A percentile compares a stretch with the other conserved stretches of the same genome.
Evolutionary conservation across 371 early-diverging fungal species (phyloP).

Genomic region (Haplosporangium sp.): DNA sequence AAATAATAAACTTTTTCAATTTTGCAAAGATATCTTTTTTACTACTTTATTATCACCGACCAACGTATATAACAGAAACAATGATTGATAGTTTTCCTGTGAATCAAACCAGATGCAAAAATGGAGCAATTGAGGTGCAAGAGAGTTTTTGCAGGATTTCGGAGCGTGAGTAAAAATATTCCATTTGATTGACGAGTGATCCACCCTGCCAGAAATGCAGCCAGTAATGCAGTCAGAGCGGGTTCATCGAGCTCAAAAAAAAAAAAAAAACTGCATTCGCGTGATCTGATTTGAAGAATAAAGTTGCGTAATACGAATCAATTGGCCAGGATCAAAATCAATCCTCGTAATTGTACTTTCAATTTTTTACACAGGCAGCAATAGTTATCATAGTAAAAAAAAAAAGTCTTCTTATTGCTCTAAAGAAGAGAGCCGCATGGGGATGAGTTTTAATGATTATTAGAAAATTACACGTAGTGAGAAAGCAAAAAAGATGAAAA

Average conservation of each 20-base stretch:
- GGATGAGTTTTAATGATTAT: neutral
- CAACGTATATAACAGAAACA: no score
- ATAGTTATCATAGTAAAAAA: neutral
- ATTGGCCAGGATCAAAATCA: no score
- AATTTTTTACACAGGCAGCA: neutral
- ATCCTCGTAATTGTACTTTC: no score
- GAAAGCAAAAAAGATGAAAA: neutral
- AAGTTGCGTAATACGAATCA: no score
- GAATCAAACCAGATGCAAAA: no score
- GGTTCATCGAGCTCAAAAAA: neutral
- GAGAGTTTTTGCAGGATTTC: neutral
- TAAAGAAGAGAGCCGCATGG: neutral
- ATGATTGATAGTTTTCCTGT: no score
- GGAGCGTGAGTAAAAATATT: conserved; percentile 8
- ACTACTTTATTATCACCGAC: no score
- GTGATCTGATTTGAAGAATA: neutral
- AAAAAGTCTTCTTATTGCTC: neutral
- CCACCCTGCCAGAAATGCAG: no score
- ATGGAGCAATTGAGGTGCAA: neutral
- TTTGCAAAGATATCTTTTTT: no score
- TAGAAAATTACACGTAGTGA: conserved; percentile 2
- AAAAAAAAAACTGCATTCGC: neutral
- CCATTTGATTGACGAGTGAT: neutral
- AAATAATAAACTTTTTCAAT: neutral
- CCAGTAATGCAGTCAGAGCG: no score